A percentile compares a stretch with the other conserved stretches of the same genome.
phyloP scores from a whole-genome alignment of 1,139 yeast genomes.

The Taphrina flavorubra region DNA sequence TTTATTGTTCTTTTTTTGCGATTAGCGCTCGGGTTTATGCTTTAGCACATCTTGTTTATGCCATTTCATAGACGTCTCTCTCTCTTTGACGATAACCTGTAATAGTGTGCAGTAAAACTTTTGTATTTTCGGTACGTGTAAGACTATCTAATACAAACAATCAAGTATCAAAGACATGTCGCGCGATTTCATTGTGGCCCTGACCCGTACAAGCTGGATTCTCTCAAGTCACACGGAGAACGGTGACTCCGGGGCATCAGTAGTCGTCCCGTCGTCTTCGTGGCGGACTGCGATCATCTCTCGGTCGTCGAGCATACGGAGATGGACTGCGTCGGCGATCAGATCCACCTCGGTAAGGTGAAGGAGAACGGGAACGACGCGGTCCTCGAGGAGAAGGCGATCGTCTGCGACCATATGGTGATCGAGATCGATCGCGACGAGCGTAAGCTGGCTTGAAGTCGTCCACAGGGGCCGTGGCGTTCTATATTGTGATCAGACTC shows the following conservation, averaged over 20 bases:
- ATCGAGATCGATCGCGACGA: conserved; percentile 36
- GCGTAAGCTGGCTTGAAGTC: conserved; percentile 45
- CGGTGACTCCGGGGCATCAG: background rate
- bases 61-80: background rate
- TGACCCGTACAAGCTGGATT: background rate
- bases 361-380: conserved; percentile 33
- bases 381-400: conserved; percentile 30
- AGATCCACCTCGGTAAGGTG: conserved; percentile 21
- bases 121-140: conserved; percentile 12
- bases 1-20: background rate
- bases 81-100: background rate
- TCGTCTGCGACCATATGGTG: conserved; percentile 26
- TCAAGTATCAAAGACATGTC: conserved; percentile 4
- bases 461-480: conserved; percentile 30
- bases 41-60: background rate
- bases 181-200: background rate
- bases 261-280: conserved; percentile 41
- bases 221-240: background rate
- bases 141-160: conserved; percentile 11
- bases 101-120: conserved; percentile 3
- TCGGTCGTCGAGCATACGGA: conserved; percentile 39
- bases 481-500: conserved; percentile 15
- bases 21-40: background rate
- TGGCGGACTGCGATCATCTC: conserved; percentile 43
- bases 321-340: conserved; percentile 30